These are phyloP conservation scores for Neopestalotiopsis sp. DNA, from an alignment of 2,329 filamentous ascomycete species.

Conservation along the genomic window DNA sequence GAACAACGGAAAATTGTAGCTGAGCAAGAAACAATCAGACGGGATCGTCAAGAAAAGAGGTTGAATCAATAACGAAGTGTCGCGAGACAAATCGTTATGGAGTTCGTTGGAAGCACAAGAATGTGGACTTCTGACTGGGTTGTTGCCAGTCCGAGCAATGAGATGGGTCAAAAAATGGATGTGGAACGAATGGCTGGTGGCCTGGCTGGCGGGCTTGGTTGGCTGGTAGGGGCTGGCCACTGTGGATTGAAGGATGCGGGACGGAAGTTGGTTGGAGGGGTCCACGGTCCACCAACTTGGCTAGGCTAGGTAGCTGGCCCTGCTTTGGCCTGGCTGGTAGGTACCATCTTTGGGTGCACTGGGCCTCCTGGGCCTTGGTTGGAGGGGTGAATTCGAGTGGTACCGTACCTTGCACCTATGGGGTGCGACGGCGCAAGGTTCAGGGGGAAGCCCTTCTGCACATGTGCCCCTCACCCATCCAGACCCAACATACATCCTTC, in stretches of 20 bases:
- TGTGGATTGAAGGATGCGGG: not conserved
- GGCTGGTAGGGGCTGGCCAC: too few species aligned
- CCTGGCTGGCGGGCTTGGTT: too few species aligned
- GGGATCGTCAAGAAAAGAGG: not conserved
- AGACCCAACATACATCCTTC: not conserved
- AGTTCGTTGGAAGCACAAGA: slow-evolving; percentile 3
- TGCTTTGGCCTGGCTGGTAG: too few species aligned
- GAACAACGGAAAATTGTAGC: not conserved
- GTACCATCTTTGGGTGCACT: too few species aligned
- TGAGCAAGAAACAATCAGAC: not conserved
- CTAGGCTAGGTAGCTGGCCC: not conserved
- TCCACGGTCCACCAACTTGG: not conserved
- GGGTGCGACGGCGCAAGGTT: not conserved
- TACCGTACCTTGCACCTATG: not conserved
- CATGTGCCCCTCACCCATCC: not conserved
- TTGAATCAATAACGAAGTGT: not conserved
- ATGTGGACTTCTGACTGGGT: slow-evolving; percentile 1
- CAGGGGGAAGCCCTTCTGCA: not conserved
- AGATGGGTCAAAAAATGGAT: not conserved
- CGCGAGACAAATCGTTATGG: slow-evolving; percentile 1
- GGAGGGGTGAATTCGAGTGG: too few species aligned
- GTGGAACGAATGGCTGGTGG: not conserved
- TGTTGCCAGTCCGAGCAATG: not conserved
- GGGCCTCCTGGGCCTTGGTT: too few species aligned
- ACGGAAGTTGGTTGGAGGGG: slow-evolving; percentile 3